A percentile compares a stretch with the other conserved stretches of the same genome.
Conservation (phyloP, 108 stramenopile genomes). For the Nitzschia sp. region DNA sequence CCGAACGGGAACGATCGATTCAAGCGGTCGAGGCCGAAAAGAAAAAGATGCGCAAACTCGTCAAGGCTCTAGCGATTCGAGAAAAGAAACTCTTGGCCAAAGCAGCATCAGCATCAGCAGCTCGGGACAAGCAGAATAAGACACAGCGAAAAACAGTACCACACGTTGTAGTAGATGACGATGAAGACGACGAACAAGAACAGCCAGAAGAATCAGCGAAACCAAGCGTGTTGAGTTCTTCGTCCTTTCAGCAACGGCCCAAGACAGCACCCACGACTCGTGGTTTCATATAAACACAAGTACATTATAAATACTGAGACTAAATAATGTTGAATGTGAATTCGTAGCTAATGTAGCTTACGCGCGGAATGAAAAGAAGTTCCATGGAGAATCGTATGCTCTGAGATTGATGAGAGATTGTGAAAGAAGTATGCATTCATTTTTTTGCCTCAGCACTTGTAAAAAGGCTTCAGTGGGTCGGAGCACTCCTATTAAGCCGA, state of each 20-base stretch:
- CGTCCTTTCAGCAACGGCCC: neutral
- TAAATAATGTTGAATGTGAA: too few relatives aligned
- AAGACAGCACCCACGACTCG: neutral
- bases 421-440: too few relatives aligned
- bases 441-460: too few relatives aligned
- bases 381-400: too few relatives aligned
- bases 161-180: neutral
- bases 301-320: too few relatives aligned
- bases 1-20: slow-evolving; percentile 22
- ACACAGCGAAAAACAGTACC: neutral
- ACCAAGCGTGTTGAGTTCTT: neutral
- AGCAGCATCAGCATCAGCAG: neutral
- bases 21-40: slow-evolving; percentile 39
- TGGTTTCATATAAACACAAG: slow-evolving; percentile 5
- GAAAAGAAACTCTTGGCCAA: slow-evolving; percentile 37
- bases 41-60: slow-evolving; percentile 47
- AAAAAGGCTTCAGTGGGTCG: too few relatives aligned
- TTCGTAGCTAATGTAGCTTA: too few relatives aligned
- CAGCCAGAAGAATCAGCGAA: neutral
- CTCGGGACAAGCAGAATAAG: neutral
- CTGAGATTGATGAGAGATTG: too few relatives aligned
- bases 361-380: too few relatives aligned
- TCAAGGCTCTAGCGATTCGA: slow-evolving; percentile 42
- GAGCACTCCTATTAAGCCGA: too few relatives aligned
- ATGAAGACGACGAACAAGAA: neutral